Base-by-base conservation (phyloP, 805 yeast genomes). In the Myxozyma kluyveri region DNA sequence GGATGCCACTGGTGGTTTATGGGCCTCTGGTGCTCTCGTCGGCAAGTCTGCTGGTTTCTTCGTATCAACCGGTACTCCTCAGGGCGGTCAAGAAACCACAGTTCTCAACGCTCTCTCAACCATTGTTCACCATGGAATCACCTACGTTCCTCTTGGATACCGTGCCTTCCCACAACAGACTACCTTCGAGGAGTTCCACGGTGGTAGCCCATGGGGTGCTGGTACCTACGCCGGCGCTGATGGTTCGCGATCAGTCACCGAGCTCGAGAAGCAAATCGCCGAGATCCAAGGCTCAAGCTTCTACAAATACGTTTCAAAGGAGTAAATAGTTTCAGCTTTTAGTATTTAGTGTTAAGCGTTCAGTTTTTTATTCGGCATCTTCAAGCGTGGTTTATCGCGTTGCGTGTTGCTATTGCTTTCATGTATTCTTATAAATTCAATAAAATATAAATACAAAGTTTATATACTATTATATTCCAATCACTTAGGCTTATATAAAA, bases 121-220 rank as follows among this genome's bases (percentile, higher is more conserved):
- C 31, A 71, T 83, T 61, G 77, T 75, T 43, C 95, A 87, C 68
- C 93, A 86, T 61, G 95, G 95, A 62, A 74, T 86, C 70, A 76
- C 82, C 51, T 86, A 69, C 67, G 79, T 87, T 43, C 95, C 95
- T 55, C 74, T 86, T 61, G 95, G 95, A 55, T 87, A 82, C 72
- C 77, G 73, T 56, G 72, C 77, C 3, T 83, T 82, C 69, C 75
- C 77, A 9, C 75, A 76, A 60, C 63, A 83, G 58, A 70, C 85
- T 39, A 75, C 75, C 69, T 63, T 83, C 40, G 78, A 75, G 2
- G 88, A 85, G 71, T 75, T 80, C 45, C 95, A 84, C 66, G 95
- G 95, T 59, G 86, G 86, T 50, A 79, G 89, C 21, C 80, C 95
- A 42, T 88, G 89, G 88, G 96, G 95, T 67, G 85, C 95, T 31